phyloP scores from a whole-genome alignment of 176 grass and related monocot species.

The Dendrocalamus sinicus region DNA sequence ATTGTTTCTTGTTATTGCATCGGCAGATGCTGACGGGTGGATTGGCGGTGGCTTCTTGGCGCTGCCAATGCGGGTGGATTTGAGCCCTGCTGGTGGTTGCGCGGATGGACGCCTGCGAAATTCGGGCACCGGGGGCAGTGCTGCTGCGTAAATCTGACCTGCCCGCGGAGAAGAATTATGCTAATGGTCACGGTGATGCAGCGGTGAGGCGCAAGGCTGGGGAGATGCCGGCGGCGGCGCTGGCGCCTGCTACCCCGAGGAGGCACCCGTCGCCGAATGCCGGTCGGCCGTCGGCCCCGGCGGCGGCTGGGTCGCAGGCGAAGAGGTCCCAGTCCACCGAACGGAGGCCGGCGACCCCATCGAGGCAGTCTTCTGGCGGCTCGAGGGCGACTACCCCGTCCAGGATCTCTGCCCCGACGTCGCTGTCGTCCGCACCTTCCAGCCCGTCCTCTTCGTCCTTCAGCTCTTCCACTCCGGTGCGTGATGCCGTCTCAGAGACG shows the following conservation, averaged over 20 bases:
- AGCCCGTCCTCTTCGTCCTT: conserved; percentile 75
- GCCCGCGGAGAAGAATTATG: conserved; percentile 37
- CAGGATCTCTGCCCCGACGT: conserved; percentile 53
- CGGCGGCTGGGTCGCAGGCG: conserved; percentile 41
- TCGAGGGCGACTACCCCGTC: conserved; percentile 45
- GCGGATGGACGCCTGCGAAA: conserved; percentile 57
- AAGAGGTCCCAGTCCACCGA: conserved; percentile 68
- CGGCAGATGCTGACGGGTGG: conserved; percentile 32
- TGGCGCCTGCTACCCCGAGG: conserved; percentile 50
- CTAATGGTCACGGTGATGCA: conserved; percentile 36
- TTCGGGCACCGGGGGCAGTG: conserved; percentile 21
- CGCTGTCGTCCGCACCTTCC: conserved; percentile 59
- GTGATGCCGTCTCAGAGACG: conserved; percentile 55
- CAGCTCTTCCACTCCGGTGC: conserved; percentile 65
- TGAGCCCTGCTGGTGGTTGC: conserved; percentile 47
- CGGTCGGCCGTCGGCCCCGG: conserved; percentile 22
- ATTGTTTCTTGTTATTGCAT: conserved; percentile 14
- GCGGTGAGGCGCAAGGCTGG: conserved; percentile 37
- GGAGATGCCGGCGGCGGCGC: conserved; percentile 35
- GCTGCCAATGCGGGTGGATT: conserved; percentile 59
- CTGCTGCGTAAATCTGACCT: conserved; percentile 62
- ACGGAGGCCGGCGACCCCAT: conserved; percentile 48
- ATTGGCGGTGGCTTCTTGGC: conserved; percentile 39
- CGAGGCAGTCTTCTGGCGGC: conserved; percentile 43
- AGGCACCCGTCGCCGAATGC: conserved; percentile 75